Evolutionary conservation across 257 asterid species (phyloP).

Genomic region (Gynochthodes officinalis): DNA sequence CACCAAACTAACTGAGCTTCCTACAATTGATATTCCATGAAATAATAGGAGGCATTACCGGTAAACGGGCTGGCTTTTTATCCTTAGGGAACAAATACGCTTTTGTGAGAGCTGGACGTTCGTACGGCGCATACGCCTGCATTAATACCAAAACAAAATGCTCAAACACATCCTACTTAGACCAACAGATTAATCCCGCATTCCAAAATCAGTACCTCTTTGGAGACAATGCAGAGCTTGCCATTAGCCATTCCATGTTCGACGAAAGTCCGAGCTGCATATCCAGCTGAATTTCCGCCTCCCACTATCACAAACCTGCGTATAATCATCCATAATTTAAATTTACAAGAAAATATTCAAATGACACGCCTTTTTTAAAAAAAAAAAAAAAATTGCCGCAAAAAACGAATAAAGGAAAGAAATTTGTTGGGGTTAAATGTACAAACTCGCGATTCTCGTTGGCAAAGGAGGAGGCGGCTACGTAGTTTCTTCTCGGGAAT

Average conservation of each 20-base stretch:
- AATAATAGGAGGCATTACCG: constrained; percentile 48
- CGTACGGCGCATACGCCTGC: constrained; percentile 90
- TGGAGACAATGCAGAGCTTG: constrained; percentile 84
- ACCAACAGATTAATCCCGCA: background rate
- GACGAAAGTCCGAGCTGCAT: constrained; percentile 83
- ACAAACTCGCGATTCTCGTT: constrained; percentile 87
- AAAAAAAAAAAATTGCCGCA: background rate
- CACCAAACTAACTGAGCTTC: background rate
- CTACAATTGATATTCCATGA: background rate
- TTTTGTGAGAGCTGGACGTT: constrained; percentile 95
- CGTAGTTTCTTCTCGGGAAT: constrained; percentile 47
- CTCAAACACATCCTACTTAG: background rate
- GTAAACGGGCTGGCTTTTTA: constrained; percentile 93
- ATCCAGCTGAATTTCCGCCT: constrained; percentile 97
- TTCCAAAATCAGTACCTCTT: constrained; percentile 55
- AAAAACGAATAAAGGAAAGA: background rate
- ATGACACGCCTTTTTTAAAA: no score
- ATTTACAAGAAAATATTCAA: no score
- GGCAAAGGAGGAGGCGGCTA: constrained; percentile 62
- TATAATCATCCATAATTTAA: background rate
- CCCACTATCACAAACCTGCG: constrained; percentile 86
- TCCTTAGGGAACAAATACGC: constrained; percentile 81
- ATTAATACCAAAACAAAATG: constrained; percentile 16
- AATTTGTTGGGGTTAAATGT: background rate
- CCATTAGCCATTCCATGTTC: constrained; percentile 92